Evolutionary conservation across 2,329 filamentous ascomycete species (phyloP).

Genomic region (Ceratocystis destructans): DNA sequence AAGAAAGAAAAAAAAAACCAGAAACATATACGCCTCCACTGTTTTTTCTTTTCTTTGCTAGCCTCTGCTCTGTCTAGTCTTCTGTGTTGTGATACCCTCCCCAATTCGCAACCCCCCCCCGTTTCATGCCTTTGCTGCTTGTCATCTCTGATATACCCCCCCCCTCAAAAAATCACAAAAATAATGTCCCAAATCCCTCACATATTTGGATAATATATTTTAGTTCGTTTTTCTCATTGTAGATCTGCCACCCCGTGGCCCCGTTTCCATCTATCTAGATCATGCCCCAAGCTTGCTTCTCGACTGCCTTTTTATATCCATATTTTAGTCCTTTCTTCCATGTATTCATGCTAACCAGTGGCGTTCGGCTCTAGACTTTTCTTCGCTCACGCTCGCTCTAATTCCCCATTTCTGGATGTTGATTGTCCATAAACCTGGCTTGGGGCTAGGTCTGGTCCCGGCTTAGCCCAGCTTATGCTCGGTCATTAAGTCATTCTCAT

Average conservation of each 20-base stretch:
- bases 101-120: neutral
- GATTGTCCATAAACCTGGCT: neutral
- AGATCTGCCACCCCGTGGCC: neutral
- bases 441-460: neutral
- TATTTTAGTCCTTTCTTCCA: neutral
- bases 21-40: neutral
- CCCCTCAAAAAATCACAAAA: too few species aligned
- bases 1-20: too few species aligned
- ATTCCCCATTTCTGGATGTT: neutral
- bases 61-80: too few species aligned
- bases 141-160: neutral
- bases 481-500: neutral
- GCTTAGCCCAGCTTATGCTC: neutral
- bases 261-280: neutral
- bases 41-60: neutral
- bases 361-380: neutral
- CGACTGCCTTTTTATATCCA: neutral
- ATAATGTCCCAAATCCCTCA: neutral
- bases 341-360: neutral
- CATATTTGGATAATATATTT: neutral
- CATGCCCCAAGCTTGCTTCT: neutral
- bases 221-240: neutral
- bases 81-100: neutral
- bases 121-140: neutral
- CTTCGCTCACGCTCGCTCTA: neutral